Base-by-base conservation (phyloP, 2,329 filamentous ascomycete genomes). In the Ceratocystis alfenasii region DNA sequence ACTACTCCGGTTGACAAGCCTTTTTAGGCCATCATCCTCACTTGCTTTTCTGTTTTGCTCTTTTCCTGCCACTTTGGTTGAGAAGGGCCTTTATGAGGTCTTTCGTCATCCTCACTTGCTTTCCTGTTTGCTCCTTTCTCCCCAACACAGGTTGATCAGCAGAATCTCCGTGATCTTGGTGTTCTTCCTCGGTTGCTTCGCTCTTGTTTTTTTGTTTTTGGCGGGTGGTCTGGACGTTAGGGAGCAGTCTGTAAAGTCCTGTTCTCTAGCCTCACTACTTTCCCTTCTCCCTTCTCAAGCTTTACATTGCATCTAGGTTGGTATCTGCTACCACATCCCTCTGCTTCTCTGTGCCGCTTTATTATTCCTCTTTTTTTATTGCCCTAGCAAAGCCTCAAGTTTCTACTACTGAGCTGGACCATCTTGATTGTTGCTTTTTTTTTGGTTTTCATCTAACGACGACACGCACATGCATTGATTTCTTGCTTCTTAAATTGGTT, bases 401-500 rank as follows among this genome's bases (percentile, higher is more conserved):
- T 59, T 55, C 17, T 41, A 41, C 28, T 20, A 30, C 12, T 22
- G 28, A 46, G 46, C 17, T 46, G 10, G 20, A 22, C 46, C 17
- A 46, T 55, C 22, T 63, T n/a, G 20, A 3, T 45, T 36, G n/a
- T 41, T 28, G 15, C 28, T 65, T 55, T 62, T 25, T 48, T 53
- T 12, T 12, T 63, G 15, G 36, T 50, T 59, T 59, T 48, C 2
- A 48, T 61, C n/a, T 48, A 44, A 50, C 46, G 61, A 63, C 41
- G 61, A 63, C 61, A 63, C 61, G 61, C 41, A 63, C 59, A 44
- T 36, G 33, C 30, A 6, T 22, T 41, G 17, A 46, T 62, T 69
- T 64, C 45, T 53, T 48, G 67, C 64, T 65, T 62, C 59, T 69
- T 61, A 45, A 44, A 45, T 62, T 62, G 59, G 59, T 5, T 4